Evolutionary conservation across 2,329 filamentous ascomycete species (phyloP).

Genomic region (Calonectria hawksworthii): DNA sequence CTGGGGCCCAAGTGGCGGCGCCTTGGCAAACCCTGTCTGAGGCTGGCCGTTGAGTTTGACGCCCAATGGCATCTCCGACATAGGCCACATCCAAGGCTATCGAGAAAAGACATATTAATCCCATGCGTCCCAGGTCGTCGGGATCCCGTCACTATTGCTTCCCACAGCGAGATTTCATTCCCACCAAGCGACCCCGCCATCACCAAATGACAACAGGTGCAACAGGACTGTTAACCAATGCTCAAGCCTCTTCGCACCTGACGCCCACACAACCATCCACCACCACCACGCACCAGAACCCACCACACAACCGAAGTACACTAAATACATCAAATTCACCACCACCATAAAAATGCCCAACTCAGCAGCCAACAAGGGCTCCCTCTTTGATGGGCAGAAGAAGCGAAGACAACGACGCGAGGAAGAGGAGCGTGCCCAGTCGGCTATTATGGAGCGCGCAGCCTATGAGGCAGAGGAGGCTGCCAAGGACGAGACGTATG

Average conservation of each 20-base stretch:
- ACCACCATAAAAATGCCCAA: slow-evolving; percentile 40
- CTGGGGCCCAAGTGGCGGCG: slow-evolving; percentile 3
- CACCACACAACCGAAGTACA: not conserved
- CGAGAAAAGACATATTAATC: slow-evolving; percentile 8
- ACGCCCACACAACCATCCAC: not conserved
- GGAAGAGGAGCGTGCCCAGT: slow-evolving; percentile 34
- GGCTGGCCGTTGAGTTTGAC: slow-evolving; percentile 23
- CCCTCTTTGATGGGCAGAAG: slow-evolving; percentile 45
- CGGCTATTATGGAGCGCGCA: slow-evolving; percentile 31
- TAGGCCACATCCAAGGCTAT: not conserved
- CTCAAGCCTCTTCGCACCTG: slow-evolving; percentile 2
- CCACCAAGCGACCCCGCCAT: not conserved
- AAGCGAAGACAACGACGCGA: slow-evolving; percentile 43
- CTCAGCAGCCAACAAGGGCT: slow-evolving; percentile 35
- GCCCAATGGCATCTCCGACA: slow-evolving; percentile 15
- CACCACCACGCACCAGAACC: not conserved
- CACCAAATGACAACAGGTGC: slow-evolving; percentile 12
- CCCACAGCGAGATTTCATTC: not conserved
- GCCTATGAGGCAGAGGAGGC: slow-evolving; percentile 47
- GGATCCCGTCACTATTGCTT: not conserved
- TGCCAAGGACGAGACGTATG: slow-evolving; percentile 48
- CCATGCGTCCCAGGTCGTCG: not conserved
- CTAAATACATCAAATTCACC: slow-evolving; percentile 20
- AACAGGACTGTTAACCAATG: not conserved
- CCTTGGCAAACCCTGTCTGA: slow-evolving; percentile 3